Conservation (phyloP, 441 rosid genomes). For the Adansonia grandidieri region DNA sequence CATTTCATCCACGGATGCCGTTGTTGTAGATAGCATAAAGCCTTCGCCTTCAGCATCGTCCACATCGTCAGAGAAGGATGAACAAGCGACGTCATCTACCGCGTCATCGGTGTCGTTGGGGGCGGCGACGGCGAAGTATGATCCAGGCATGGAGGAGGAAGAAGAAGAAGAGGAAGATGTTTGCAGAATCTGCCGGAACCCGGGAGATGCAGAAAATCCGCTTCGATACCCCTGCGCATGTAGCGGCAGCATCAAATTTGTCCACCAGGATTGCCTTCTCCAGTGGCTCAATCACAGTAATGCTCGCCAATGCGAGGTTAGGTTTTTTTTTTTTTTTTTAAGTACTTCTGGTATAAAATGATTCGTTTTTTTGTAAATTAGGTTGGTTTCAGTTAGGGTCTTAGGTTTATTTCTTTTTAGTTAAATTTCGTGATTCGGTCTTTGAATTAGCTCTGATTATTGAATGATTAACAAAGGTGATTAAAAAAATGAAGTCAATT, state of each 20-base stretch:
- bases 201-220: conserved; percentile 92
- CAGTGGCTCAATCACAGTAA: conserved; percentile 99
- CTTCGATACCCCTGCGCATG: conserved; percentile 95
- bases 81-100: conserved; percentile 32
- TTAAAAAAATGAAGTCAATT: not conserved
- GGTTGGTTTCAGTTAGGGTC: not conserved
- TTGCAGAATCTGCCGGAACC: conserved; percentile 98
- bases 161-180: conserved; percentile 89
- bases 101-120: conserved; percentile 32
- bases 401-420: conserved; percentile 12
- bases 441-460: not conserved
- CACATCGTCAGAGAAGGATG: conserved; percentile 37
- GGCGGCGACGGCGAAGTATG: conserved; percentile 40
- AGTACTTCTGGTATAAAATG: conserved; percentile 2
- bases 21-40: conserved; percentile 32
- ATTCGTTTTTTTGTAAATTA: not conserved
- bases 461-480: not conserved
- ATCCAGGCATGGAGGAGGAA: conserved; percentile 59
- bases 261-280: conserved; percentile 96
- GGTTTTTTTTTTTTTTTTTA: not conserved
- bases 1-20: conserved; percentile 26
- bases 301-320: conserved; percentile 99
- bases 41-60: conserved; percentile 39
- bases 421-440: conserved; percentile 12
- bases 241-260: conserved; percentile 96